phyloP scores from a whole-genome alignment of 352 stramenopile genomes.

The Thraustotheca clavata region DNA sequence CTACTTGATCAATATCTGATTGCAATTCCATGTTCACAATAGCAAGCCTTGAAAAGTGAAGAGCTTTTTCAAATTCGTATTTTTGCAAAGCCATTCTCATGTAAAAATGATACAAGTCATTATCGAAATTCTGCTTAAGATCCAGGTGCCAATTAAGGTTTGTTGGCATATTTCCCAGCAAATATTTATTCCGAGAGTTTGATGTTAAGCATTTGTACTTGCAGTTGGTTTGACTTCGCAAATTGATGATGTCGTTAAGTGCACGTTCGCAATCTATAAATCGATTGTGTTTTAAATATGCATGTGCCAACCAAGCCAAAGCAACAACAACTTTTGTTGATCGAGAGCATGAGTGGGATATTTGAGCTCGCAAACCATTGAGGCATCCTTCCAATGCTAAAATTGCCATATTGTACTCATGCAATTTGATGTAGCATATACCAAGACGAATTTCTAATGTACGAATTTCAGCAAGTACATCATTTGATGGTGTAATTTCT shows the following conservation, averaged over 20 bases:
- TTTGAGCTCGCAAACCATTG: too few species aligned
- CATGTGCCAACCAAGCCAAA: constrained; percentile 3
- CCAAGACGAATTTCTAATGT: neutral
- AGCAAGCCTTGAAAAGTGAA: constrained; percentile 10
- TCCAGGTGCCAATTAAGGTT: neutral
- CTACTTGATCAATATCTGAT: neutral
- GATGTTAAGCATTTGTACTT: neutral
- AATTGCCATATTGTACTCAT: neutral
- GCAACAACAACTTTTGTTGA: neutral
- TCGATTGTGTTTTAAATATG: neutral
- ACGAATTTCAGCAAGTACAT: constrained; percentile 1
- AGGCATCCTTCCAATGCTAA: neutral
- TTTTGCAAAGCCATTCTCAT: neutral
- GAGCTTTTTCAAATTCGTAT: constrained; percentile 8
- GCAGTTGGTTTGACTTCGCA: neutral
- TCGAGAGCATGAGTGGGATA: too few species aligned
- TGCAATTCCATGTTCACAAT: constrained; percentile 14
- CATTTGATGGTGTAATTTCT: neutral
- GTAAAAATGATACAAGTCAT: constrained; percentile 12
- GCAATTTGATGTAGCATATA: constrained; percentile 10
- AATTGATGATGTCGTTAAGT: neutral
- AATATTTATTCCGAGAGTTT: neutral
- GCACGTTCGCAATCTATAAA: neutral
- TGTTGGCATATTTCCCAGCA: constrained; percentile 1
- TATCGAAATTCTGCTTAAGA: neutral